Base-by-base conservation (phyloP, 2,329 filamentous ascomycete species). In the Neofusicoccum sp. region DNA sequence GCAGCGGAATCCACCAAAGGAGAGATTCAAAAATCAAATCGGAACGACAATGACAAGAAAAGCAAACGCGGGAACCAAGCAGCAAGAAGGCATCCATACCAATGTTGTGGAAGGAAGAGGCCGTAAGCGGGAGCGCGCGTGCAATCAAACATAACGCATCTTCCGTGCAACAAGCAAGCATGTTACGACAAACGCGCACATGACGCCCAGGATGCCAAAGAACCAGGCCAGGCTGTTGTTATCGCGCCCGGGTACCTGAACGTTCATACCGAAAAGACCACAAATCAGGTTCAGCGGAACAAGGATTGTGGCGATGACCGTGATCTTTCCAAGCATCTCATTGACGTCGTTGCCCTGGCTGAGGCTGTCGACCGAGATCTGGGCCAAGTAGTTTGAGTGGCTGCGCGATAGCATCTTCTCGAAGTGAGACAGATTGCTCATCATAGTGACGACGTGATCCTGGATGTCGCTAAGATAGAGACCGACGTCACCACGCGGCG, bases 391-490 rank as follows among this genome's bases (percentile, higher is more conserved):
- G 77, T 98, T 99, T 81, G 90, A 92, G 80, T 99, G 95, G 2
- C 91, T 91, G 28, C 95, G 90, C 33, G 90, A 93, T 56, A 99
- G 85, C 85, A 99, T 97, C 83, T 98, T 98, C 77, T 99, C 95
- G 70, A 97, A 97, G 75, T 99, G 95, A 1, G 88, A 88, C 70
- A 99, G 79, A 77, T 96, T 99, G 69, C 91, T 95, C 85, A 97
- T 96, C 94, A 98, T 98, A 49, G 95, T 99, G 64, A 99, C 92
- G 60, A 99, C 94, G 84, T 99, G 95, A 79, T 99, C 95, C 78
- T 99, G 95, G 67, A 99, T 97, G 79, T 99, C 95, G 72, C 92
- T 92, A 39, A 99, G 85, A 74, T 99, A 99, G 71, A 99, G 86
- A 28, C 93, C 95, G 68, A 99, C 97, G 73, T 99, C 95, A 80